A percentile compares a stretch with the other conserved stretches of the same genome.
Evolutionary conservation across 495 filamentous ascomycete species (phyloP).

Genomic region (Aspergillus conjunctus): DNA sequence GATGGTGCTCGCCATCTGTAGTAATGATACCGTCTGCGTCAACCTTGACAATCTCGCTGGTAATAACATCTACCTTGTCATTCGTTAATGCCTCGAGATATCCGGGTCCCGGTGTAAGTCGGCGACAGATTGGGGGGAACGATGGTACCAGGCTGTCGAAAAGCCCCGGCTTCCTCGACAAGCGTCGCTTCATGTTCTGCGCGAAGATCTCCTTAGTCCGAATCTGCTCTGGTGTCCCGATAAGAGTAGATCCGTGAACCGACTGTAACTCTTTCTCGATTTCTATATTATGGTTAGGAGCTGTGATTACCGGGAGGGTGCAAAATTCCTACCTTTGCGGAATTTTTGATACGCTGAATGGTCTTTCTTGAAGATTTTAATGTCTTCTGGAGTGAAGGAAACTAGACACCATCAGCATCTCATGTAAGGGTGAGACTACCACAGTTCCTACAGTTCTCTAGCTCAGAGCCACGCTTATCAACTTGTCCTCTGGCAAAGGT

Average conservation of each 20-base stretch:
- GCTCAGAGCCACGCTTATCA: slow-evolving; percentile 30
- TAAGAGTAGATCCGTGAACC: slow-evolving; percentile 42
- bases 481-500: slow-evolving; percentile 38
- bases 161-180: slow-evolving; percentile 40
- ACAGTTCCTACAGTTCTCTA: slow-evolving; percentile 39
- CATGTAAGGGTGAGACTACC: not conserved
- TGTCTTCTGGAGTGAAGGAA: slow-evolving; percentile 46
- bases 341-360: slow-evolving; percentile 40
- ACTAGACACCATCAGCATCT: slow-evolving; percentile 21
- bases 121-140: slow-evolving; percentile 53
- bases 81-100: slow-evolving; percentile 52
- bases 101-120: slow-evolving; percentile 53
- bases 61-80: slow-evolving; percentile 50
- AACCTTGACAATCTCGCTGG: slow-evolving; percentile 44
- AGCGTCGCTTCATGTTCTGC: slow-evolving; percentile 45
- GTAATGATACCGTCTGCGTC: slow-evolving; percentile 51
- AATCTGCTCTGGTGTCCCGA: slow-evolving; percentile 41
- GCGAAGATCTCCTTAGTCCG: slow-evolving; percentile 37
- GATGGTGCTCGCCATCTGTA: slow-evolving; percentile 46
- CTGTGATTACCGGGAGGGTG: not conserved
- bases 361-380: slow-evolving; percentile 48
- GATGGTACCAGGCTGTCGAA: slow-evolving; percentile 39
- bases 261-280: slow-evolving; percentile 53
- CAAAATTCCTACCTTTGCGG: slow-evolving; percentile 41
- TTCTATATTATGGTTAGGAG: slow-evolving; percentile 18